These are phyloP conservation scores for Candida sanyaensis DNA, from an alignment of 1,139 yeast species.

Conservation along the genomic window DNA sequence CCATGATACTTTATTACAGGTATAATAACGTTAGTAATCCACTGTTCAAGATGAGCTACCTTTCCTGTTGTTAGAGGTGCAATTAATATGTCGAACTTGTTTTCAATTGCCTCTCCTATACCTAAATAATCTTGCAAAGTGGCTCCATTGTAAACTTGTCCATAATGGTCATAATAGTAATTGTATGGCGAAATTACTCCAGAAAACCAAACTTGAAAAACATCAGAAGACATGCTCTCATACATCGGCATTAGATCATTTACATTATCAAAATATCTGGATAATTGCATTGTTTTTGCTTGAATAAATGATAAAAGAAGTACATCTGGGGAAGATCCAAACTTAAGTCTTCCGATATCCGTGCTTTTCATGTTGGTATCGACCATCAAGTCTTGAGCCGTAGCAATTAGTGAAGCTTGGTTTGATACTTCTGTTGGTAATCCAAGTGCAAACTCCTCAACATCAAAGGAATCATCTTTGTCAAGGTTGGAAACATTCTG, in stretches of 20 bases:
- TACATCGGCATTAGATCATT: slow-evolving; percentile 19
- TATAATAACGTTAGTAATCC: slow-evolving; percentile 32
- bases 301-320: slow-evolving; percentile 22
- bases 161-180: slow-evolving; percentile 33
- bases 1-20: slow-evolving; percentile 27
- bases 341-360: slow-evolving; percentile 3
- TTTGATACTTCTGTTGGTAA: slow-evolving; percentile 12
- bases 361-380: slow-evolving; percentile 11
- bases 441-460: slow-evolving; percentile 24
- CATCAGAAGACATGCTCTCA: slow-evolving; percentile 16
- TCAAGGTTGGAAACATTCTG: slow-evolving; percentile 10
- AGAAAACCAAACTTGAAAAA: slow-evolving; percentile 29
- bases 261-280: slow-evolving; percentile 22
- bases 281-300: slow-evolving; percentile 24
- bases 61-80: slow-evolving; percentile 23
- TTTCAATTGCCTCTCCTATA: slow-evolving; percentile 20
- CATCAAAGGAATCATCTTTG: slow-evolving; percentile 15
- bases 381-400: slow-evolving; percentile 20
- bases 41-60: slow-evolving; percentile 20
- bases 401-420: slow-evolving; percentile 10
- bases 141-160: slow-evolving; percentile 14
- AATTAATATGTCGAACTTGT: slow-evolving; percentile 24
- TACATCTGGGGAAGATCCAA: slow-evolving; percentile 2
- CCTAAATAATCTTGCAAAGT: slow-evolving; percentile 18
- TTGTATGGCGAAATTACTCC: slow-evolving; percentile 32